A percentile compares a stretch with the other conserved stretches of the same genome.
phyloP scores from a whole-genome alignment of 768 basidiomycete genomes.

The Chlorophyllum brunneum region DNA sequence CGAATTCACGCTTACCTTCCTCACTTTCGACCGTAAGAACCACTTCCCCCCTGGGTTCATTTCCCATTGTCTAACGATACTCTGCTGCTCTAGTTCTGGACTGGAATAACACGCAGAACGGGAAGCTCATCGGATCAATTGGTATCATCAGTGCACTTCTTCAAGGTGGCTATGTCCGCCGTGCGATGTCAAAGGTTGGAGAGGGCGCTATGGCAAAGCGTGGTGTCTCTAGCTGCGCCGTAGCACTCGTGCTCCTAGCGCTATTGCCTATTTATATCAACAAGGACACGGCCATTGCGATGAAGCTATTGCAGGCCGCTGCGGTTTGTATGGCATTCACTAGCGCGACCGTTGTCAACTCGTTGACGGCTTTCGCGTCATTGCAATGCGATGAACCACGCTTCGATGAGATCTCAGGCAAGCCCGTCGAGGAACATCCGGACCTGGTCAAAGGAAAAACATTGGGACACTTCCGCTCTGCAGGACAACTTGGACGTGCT shows the following conservation, averaged over 20 bases:
- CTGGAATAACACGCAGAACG: conserved; percentile 88
- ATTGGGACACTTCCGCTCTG: conserved; percentile 81
- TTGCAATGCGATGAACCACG: conserved; percentile 80
- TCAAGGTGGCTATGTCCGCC: conserved; percentile 93
- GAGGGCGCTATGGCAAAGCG: conserved; percentile 81
- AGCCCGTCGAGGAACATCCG: conserved; percentile 52
- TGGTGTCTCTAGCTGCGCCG: conserved; percentile 71
- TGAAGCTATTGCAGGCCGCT: conserved; percentile 58
- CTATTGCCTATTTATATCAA: conserved; percentile 56
- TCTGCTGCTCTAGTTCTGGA: conserved; percentile 58
- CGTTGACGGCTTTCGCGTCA: conserved; percentile 87
- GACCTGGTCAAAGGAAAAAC: conserved; percentile 81
- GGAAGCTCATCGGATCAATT: conserved; percentile 79
- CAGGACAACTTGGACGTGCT: conserved; percentile 93
- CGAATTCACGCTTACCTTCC: conserved; percentile 95
- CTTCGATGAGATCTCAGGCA: conserved; percentile 52
- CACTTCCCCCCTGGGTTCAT: neutral
- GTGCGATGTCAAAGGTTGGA: conserved; percentile 67
- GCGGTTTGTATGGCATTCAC: conserved; percentile 90
- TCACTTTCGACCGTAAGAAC: conserved; percentile 80
- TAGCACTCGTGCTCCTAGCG: conserved; percentile 70
- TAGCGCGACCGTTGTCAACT: conserved; percentile 92
- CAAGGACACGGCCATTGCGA: conserved; percentile 38
- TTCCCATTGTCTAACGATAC: neutral
- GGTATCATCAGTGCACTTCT: conserved; percentile 87